Evolutionary conservation across 345 rosid species (phyloP).

Genomic region (Euclidium syriacum): DNA sequence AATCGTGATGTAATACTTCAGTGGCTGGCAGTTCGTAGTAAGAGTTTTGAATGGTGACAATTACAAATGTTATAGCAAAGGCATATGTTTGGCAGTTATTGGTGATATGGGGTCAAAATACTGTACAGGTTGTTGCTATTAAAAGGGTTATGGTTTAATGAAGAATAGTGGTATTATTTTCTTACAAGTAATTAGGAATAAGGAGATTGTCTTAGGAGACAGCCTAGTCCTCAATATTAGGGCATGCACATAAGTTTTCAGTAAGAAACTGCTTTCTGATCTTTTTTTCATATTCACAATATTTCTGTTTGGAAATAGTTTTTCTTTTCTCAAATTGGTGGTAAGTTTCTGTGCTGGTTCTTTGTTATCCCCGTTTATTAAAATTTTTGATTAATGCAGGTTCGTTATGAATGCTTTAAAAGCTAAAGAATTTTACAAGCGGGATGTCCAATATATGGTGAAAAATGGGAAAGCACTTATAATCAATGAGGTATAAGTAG

Average conservation of each 20-base stretch:
- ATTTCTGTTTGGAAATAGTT: background rate
- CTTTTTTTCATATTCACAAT: background rate
- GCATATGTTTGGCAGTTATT: slow-evolving; percentile 5
- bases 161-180: slow-evolving; percentile 2
- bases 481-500: slow-evolving; percentile 75
- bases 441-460: slow-evolving; percentile 87
- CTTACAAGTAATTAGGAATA: background rate
- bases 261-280: slow-evolving; percentile 1
- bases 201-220: background rate
- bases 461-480: slow-evolving; percentile 91
- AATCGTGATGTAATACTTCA: background rate
- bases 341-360: background rate
- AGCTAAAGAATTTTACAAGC: slow-evolving; percentile 94
- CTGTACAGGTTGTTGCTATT: background rate
- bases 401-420: slow-evolving; percentile 94
- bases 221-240: background rate
- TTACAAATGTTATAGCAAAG: background rate
- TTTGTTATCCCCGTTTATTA: slow-evolving; percentile 6
- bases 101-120: slow-evolving; percentile 1
- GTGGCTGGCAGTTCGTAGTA: background rate
- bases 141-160: slow-evolving; percentile 10
- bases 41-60: background rate
- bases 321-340: background rate
- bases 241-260: background rate
- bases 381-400: slow-evolving; percentile 37